Conservation (phyloP, 2,329 filamentous ascomycete species). For the Trichothecium sympodiale region DNA sequence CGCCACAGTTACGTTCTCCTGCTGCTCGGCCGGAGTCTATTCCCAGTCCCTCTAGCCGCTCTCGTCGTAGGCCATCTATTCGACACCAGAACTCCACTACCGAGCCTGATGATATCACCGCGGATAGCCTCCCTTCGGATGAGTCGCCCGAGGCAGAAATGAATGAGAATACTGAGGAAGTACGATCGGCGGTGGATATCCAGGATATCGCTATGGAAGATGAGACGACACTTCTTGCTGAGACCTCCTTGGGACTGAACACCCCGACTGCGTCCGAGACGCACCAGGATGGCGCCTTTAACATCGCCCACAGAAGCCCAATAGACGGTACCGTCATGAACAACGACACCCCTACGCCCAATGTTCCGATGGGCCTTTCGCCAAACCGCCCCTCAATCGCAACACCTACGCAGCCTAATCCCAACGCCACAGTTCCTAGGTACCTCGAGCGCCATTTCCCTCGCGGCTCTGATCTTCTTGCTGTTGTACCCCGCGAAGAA, state of each 20-base stretch:
- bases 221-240: constrained; percentile 66
- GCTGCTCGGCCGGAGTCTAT: constrained; percentile 42
- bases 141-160: constrained; percentile 67
- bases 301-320: constrained; percentile 77
- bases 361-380: constrained; percentile 61
- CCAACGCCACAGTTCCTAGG: constrained; percentile 61
- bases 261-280: constrained; percentile 72
- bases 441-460: constrained; percentile 66
- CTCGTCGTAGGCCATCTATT: constrained; percentile 69
- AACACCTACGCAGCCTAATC: constrained; percentile 61
- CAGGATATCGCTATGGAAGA: constrained; percentile 74
- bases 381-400: constrained; percentile 59
- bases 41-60: constrained; percentile 39
- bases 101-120: constrained; percentile 76
- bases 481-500: constrained; percentile 91
- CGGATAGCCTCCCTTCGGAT: constrained; percentile 73
- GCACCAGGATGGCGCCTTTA: constrained; percentile 79
- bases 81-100: constrained; percentile 85
- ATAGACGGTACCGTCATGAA: constrained; percentile 80
- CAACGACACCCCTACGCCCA: constrained; percentile 52
- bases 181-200: constrained; percentile 74
- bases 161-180: constrained; percentile 60
- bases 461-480: constrained; percentile 63
- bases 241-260: constrained; percentile 57
- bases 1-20: constrained; percentile 46